Base-by-base conservation (phyloP, 1,139 yeast species). In the Keqinozyma sinolaborantium region DNA sequence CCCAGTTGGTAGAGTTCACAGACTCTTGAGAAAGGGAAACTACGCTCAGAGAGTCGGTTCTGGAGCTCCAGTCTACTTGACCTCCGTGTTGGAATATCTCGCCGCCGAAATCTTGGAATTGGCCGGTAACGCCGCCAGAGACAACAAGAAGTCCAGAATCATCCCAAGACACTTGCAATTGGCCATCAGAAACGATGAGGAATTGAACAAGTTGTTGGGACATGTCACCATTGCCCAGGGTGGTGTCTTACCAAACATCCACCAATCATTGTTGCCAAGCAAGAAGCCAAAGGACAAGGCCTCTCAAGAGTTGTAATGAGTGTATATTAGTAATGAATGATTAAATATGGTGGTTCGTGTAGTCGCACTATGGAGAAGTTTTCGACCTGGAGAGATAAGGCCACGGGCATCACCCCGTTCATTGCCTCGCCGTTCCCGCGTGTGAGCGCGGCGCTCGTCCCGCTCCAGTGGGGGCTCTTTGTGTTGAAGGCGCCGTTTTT, bases 191-290 rank as follows among this genome's bases (percentile, higher is more conserved):
- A 67, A 67, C 53, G 75, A 69, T 65, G 74, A 65, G 56, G 75
- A 67, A 54, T 64, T 70, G 54, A 70, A 67, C 64, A 68, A 69
- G 58, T 68, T 68, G 58, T 76, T 86, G 53, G 97, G 98, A 61
- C 88, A 84, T 64, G 95, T 86, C 53, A 84, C 95, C 49, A 87
- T 86, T 58, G 95, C 95, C 52, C 95, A 86, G 74, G 96, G 95
- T 83, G 96, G 96, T 83, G 96, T 87, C 51, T 77, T 87, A 66
- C 96, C 95, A 77, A 88, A 90, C 84, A 83, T 83, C 64, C 96
- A 90, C 73, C 90, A 83, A 70, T 83, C 84, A 76, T 81, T 90
- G 70, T 81, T 88, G 69, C 97, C 97, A 72, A 81, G 88, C 80
- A 90, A 90, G 79, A 77, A 87, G 56, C 74, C 85, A 45, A 80